Conservation (phyloP, 75 land plant species). For the Ceratopteris richardii region DNA sequence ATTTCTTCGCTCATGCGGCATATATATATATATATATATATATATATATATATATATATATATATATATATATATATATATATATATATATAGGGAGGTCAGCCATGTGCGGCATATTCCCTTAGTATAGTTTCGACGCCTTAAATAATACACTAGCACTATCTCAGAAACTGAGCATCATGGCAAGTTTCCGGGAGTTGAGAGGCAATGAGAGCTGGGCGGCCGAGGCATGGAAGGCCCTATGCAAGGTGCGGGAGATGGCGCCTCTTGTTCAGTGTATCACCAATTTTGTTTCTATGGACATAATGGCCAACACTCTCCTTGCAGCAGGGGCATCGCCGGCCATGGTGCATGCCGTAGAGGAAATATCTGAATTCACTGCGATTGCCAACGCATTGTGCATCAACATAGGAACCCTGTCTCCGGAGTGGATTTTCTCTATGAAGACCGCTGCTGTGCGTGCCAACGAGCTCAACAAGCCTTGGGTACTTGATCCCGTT, state of each 20-base stretch:
- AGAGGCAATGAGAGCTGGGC: constrained; percentile 35
- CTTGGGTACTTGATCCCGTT: constrained; percentile 97
- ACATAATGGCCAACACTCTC: constrained; percentile 80
- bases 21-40: too few species aligned
- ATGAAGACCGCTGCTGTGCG: constrained; percentile 64
- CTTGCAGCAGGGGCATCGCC: constrained; percentile 91
- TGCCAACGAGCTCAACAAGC: constrained; percentile 36
- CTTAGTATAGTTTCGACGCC: too few species aligned
- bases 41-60: too few species aligned
- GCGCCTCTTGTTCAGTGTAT: constrained; percentile 88
- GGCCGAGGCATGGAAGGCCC: constrained; percentile 47
- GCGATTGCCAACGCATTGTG: constrained; percentile 58
- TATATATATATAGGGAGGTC: too few species aligned
- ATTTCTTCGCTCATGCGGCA: too few species aligned
- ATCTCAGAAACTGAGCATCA: too few species aligned
- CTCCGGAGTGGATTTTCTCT: constrained; percentile 65
- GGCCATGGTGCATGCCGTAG: constrained; percentile 79
- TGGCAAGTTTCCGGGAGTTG: constrained; percentile 8
- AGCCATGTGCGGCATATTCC: too few species aligned
- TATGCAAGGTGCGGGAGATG: constrained; percentile 32
- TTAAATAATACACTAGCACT: too few species aligned
- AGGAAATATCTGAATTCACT: constrained; percentile 79
- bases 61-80: too few species aligned
- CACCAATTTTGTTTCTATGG: constrained; percentile 96
- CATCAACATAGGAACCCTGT: constrained; percentile 82